Evolutionary conservation across 2,329 filamentous ascomycete genomes (phyloP).

Genomic region (Cryphonectria nitschkei): DNA sequence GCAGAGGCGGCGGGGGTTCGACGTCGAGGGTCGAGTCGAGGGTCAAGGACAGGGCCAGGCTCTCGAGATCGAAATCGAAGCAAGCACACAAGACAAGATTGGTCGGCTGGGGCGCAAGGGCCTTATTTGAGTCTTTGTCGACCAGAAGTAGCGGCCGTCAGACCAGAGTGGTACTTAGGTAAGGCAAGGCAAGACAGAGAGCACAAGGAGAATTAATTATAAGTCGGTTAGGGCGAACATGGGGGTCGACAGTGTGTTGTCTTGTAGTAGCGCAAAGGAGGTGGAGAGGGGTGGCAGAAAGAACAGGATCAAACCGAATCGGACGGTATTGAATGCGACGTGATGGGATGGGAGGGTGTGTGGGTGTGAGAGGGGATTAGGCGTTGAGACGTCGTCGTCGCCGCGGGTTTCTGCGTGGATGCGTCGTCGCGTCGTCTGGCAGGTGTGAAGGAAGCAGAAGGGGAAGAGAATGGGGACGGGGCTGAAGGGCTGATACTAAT

Average conservation of each 20-base stretch:
- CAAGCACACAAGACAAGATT: slow-evolving; percentile 19
- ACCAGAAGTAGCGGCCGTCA: slow-evolving; percentile 18
- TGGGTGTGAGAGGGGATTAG: slow-evolving; percentile 14
- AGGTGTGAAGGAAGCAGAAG: slow-evolving; percentile 16
- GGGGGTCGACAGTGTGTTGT: background rate
- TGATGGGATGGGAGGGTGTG: background rate
- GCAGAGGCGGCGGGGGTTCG: background rate
- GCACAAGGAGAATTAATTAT: slow-evolving; percentile 10
- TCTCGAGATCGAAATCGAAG: slow-evolving; percentile 21
- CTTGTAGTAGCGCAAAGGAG: slow-evolving; percentile 21
- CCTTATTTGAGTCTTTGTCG: slow-evolving; percentile 28
- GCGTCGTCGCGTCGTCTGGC: slow-evolving; percentile 3
- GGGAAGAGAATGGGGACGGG: slow-evolving; percentile 46
- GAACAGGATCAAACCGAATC: slow-evolving; percentile 18
- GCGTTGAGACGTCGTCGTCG: slow-evolving; percentile 1
- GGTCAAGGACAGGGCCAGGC: slow-evolving; percentile 12
- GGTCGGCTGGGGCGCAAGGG: slow-evolving; percentile 22
- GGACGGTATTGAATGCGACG: slow-evolving; percentile 8
- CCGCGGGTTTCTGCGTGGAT: slow-evolving; percentile 6
- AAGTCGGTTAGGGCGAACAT: slow-evolving; percentile 14
- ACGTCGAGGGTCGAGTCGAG: slow-evolving; percentile 11
- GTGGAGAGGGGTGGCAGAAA: background rate
- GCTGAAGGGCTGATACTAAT: slow-evolving; percentile 57
- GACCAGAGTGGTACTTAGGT: background rate
- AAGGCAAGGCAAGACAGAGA: background rate